phyloP scores from a whole-genome alignment of 148 eudicot species.

The Bassia scoparia region DNA sequence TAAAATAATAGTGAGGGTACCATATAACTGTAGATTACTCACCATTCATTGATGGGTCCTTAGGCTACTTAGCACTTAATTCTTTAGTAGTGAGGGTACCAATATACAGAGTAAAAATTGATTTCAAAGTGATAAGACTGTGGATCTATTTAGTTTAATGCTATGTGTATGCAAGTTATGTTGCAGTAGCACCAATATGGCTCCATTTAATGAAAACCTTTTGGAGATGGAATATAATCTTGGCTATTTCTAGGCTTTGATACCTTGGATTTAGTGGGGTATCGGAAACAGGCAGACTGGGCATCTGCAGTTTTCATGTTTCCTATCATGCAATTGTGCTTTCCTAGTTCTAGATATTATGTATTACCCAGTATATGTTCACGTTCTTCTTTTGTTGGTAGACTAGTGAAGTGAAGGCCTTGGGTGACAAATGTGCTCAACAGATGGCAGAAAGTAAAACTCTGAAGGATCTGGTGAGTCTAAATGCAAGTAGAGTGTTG shows the following conservation, averaged over 20 bases:
- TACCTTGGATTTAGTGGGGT: too few relatives aligned
- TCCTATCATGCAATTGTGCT: too few relatives aligned
- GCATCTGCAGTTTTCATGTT: too few relatives aligned
- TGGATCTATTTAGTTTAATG: background rate
- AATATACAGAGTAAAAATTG: background rate
- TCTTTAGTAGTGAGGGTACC: background rate
- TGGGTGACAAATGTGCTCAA: conserved; percentile 63
- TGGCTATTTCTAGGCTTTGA: too few relatives aligned
- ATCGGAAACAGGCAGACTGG: too few relatives aligned
- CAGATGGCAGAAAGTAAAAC: conserved; percentile 59
- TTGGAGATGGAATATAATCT: too few relatives aligned
- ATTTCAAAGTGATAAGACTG: background rate
- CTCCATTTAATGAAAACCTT: too few relatives aligned
- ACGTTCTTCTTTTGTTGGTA: conserved; percentile 36
- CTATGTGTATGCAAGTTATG: background rate
- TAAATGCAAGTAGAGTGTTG: background rate
- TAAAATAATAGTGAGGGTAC: too few relatives aligned
- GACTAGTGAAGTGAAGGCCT: conserved; percentile 57
- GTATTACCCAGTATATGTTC: conserved; percentile 16
- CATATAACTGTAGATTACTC: too few relatives aligned
- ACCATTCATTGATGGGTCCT: background rate
- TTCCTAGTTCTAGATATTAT: too few relatives aligned
- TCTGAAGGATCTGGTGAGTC: conserved; percentile 59
- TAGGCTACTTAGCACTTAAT: background rate
- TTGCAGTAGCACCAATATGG: too few relatives aligned